These are phyloP conservation scores for Melanogaster broomeanus DNA, from an alignment of 768 basidiomycete genomes.

Conservation along the genomic window DNA sequence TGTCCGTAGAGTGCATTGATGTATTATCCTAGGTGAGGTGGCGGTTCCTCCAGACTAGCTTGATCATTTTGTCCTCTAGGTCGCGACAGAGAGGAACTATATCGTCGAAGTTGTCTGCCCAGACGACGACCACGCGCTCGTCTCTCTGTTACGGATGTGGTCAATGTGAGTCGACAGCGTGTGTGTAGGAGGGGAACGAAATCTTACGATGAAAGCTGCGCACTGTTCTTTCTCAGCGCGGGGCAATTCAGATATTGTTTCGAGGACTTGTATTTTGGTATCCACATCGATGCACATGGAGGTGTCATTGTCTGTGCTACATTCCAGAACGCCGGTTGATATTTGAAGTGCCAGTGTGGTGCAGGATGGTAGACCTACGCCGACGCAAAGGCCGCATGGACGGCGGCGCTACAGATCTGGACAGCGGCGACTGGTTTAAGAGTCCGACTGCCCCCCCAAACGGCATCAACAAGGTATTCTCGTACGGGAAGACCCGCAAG, in stretches of 20 bases:
- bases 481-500: slow-evolving; percentile 84
- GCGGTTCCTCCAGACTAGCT: slow-evolving; percentile 70
- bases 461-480: slow-evolving; percentile 70
- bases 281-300: slow-evolving; percentile 73
- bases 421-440: slow-evolving; percentile 82
- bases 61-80: slow-evolving; percentile 78
- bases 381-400: slow-evolving; percentile 73
- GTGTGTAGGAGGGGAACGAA: background rate
- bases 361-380: slow-evolving; percentile 47
- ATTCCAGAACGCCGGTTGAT: background rate
- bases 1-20: slow-evolving; percentile 27
- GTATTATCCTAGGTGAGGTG: slow-evolving; percentile 17
- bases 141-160: slow-evolving; percentile 53
- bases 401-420: slow-evolving; percentile 77
- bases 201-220: slow-evolving; percentile 79
- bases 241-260: slow-evolving; percentile 64
- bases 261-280: slow-evolving; percentile 85
- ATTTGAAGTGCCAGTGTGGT: background rate
- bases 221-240: slow-evolving; percentile 90
- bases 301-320: slow-evolving; percentile 52
- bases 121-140: slow-evolving; percentile 78
- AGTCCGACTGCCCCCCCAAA: slow-evolving; percentile 75
- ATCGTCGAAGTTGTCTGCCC: slow-evolving; percentile 80
- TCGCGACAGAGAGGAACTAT: slow-evolving; percentile 72
- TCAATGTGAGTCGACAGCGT: background rate